Evolutionary conservation across 2,329 filamentous ascomycete species (phyloP), one percentile per base, ranked within the genome.

Genomic region (Rhinocladiella mackenziei): DNA sequence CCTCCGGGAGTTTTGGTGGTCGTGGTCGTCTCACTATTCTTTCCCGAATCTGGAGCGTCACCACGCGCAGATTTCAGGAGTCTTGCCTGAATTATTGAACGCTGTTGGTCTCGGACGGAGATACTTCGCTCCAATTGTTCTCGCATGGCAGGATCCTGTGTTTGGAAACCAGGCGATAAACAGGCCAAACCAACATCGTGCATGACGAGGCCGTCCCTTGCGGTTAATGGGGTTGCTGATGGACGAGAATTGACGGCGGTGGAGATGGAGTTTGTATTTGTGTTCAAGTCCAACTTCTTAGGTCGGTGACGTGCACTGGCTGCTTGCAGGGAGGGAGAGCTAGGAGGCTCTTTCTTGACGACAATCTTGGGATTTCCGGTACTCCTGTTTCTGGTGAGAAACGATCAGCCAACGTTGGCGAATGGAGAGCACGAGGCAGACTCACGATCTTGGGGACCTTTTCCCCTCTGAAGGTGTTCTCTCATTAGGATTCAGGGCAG

Each of bases 101-200:
- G 78, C 66, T 98, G 92, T 63, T 95, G 88, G 56, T 98, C 91
- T 53, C 89, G 78, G 20, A 98, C 89, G 33, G 86, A 89, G 66
- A 96, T 80, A 66, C 92, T 97, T 56, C 91, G 81, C 67, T 97
- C 89, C 40, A 98, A 72, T 66, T 97, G 89, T 66, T 95, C 88
- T 62, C 92, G 84, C 88, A 96, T 94, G 14, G 85, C 78, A n/a
- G 92, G 91, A 65, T 98, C 89, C 58, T 97, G 86, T 11, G 92
- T 97, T 55, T 94, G 83, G 60, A 98, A 97, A 41, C 92, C 92
- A 0, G 92, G 92, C 2, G 92, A 97, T 43, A 98, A 74, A 60
- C 92, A 98, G 30, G 91, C 91, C 44, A 97, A 76, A 45, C 92
- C 92, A 18, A 97, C 86, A 66, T 96, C 88, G 59, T 94, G 89